phyloP scores from a whole-genome alignment of 2,329 filamentous ascomycete species.

The Colletotrichum sp. region DNA sequence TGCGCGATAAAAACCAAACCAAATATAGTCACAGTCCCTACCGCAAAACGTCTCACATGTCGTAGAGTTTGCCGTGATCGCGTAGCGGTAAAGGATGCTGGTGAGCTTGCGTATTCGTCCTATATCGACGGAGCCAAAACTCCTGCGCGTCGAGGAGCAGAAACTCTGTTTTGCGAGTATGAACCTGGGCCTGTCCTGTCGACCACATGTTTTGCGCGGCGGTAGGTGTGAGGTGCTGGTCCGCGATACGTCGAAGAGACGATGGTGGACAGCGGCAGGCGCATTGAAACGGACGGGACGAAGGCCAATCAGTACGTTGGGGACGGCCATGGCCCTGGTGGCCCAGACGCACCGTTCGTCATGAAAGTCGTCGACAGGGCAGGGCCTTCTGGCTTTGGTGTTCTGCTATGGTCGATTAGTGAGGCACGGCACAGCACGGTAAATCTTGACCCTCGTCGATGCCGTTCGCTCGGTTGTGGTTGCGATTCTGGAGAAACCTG shows the following conservation, averaged over 20 bases:
- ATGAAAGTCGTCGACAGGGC: neutral
- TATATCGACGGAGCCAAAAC: neutral
- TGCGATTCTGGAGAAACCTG: neutral
- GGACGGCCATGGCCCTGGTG: neutral
- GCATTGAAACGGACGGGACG: neutral
- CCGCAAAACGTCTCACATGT: slow-evolving; percentile 6
- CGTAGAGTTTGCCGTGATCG: neutral
- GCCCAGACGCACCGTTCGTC: neutral
- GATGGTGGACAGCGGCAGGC: neutral
- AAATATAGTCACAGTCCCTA: slow-evolving; percentile 14
- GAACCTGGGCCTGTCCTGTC: neutral
- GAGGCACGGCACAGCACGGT: neutral
- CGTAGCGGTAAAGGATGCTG: neutral
- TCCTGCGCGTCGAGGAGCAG: neutral
- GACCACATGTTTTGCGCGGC: neutral
- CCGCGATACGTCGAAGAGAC: neutral
- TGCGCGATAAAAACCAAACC: neutral
- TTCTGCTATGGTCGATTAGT: neutral
- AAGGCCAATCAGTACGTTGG: neutral
- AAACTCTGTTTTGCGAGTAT: neutral
- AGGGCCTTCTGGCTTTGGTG: neutral
- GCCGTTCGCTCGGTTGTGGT: neutral
- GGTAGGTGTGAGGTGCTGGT: neutral
- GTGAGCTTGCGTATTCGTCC: neutral
- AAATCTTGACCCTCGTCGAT: neutral